Evolutionary conservation across 2,329 filamentous ascomycete species (phyloP), one percentile per base, ranked within the genome.

Genomic region (Biscogniauxia marginata): DNA sequence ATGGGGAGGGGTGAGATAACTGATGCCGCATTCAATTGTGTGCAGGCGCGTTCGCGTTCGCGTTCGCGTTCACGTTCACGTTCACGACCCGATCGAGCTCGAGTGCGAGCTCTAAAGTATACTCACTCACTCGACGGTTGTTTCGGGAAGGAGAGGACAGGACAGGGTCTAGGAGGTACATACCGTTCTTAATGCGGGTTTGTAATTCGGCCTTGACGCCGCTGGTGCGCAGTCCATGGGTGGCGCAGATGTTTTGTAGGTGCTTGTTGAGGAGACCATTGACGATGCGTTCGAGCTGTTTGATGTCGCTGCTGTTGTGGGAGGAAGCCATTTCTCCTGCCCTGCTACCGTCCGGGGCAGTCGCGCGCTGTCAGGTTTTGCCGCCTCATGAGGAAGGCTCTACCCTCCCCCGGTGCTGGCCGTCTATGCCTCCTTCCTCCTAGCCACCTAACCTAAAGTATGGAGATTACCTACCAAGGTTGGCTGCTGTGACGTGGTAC

Each of bases 121-220:
- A n/a, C n/a, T n/a, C n/a, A n/a, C n/a, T n/a, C n/a, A n/a, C n/a
- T n/a, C n/a, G n/a, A n/a, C n/a, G n/a, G n/a, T n/a, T n/a, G n/a
- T n/a, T n/a, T n/a, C n/a, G n/a, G n/a, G n/a, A n/a, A n/a, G n/a
- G n/a, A n/a, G n/a, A n/a, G n/a, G n/a, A n/a, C n/a, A n/a, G n/a
- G 16, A 34, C 16, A 34, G 30, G 16, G 30, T 34, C 7, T 48
- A 21, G 19, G 9, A 46, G 19, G 18, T 19, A 85, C 90, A 74
- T 80, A 98, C 95, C 84, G 57, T 84, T 79, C 61, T 88, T 84
- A 59, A 97, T 89, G 66, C 93, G 87, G 56, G 78, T 77, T 74
- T 96, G 92, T 57, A 98, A 78, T 45, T 89, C 84, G 30, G 86
- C 84, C 79, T 99, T 99, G 67, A 95, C 88, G 19, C 95, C 95